Evolutionary conservation across 805 yeast species (phyloP), one percentile per base, ranked within the genome.

Genomic region (Metschnikowia orientalis): DNA sequence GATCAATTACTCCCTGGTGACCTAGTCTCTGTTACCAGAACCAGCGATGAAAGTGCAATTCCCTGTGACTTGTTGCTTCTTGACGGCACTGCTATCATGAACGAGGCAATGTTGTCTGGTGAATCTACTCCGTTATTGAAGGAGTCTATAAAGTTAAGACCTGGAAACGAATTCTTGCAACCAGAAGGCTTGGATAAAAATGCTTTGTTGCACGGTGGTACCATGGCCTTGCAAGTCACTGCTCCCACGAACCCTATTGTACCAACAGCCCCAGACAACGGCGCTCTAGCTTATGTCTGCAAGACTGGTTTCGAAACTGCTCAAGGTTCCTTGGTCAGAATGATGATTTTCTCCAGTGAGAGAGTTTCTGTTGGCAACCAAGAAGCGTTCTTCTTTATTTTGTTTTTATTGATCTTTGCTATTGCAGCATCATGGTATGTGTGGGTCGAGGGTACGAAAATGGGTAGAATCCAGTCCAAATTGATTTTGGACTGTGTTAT

Each of bases 291-390:
- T 5, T 61, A 83, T 36, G 97, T 89, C 31, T 68, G 84, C 25
- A 88, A 86, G 57, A 90, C 97, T 28, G 98, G 98, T n/a, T 92
- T 92, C 54, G 98, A 92, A 63, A 92, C 98, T 24, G 81, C 95
- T 24, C 98, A 92, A 67, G 98, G 98, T 51, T 84, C 95, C 34
- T 75, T 92, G 38, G 98, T 92, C 35, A 82, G 98, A 63, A 92
- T 90, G 50, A 92, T 90, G 98, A 86, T 92, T 50, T 92, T 84
- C 63, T 86, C 96, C 11, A 82, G 95, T 53, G 98, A 92, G 62
- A 81, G 96, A 59, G 92, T 92, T 43, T 85, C 95, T 35, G 97
- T 89, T 35, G 97, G 95, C 35, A 90, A 87, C 62, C 83, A 78
- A 56, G 98, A 92, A 64, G 92, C 97, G 0, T 77, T 92, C 53